phyloP scores from a whole-genome alignment of 2,329 filamentous ascomycete species.

The Trichoderma sp. region DNA sequence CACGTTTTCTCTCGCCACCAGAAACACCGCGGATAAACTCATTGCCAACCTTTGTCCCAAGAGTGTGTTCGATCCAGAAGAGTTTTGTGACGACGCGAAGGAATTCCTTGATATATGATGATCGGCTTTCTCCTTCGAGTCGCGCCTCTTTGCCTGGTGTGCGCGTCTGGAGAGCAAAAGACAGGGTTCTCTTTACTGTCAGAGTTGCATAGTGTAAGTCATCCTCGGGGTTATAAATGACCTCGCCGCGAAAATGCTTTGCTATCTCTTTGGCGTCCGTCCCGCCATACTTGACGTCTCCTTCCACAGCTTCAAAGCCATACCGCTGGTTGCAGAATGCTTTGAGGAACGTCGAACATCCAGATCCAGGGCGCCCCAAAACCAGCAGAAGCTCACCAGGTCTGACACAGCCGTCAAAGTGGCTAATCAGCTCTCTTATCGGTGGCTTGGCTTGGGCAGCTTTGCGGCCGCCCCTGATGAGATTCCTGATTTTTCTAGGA shows the following conservation, averaged over 20 bases:
- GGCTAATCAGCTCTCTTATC: conserved; percentile 61
- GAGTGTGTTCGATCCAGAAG: conserved; percentile 68
- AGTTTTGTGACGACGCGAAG: conserved; percentile 64
- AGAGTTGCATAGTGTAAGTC: conserved; percentile 69
- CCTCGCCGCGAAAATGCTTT: conserved; percentile 56
- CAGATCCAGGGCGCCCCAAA: conserved; percentile 63
- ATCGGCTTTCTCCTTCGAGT: conserved; percentile 57
- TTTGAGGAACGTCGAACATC: conserved; percentile 70
- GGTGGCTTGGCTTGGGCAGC: conserved; percentile 55
- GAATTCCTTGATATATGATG: conserved; percentile 52
- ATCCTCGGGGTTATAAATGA: conserved; percentile 66
- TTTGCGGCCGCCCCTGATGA: conserved; percentile 49
- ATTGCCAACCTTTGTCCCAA: conserved; percentile 67
- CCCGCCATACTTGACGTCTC: conserved; percentile 62
- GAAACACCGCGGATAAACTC: conserved; percentile 63
- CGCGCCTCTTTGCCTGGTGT: conserved; percentile 51
- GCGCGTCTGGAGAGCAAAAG: conserved; percentile 63
- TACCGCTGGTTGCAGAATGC: conserved; percentile 67
- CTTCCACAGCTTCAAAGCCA: conserved; percentile 61
- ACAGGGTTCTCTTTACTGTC: conserved; percentile 63
- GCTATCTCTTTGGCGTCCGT: conserved; percentile 44
- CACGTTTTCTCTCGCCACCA: conserved; percentile 68
- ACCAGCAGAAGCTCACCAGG: conserved; percentile 69
- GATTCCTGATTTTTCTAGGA: conserved; percentile 42
- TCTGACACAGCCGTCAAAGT: conserved; percentile 65